A percentile compares a stretch with the other conserved stretches of the same genome.
Conservation (phyloP, 352 stramenopile species). For the Pythium volutum region DNA sequence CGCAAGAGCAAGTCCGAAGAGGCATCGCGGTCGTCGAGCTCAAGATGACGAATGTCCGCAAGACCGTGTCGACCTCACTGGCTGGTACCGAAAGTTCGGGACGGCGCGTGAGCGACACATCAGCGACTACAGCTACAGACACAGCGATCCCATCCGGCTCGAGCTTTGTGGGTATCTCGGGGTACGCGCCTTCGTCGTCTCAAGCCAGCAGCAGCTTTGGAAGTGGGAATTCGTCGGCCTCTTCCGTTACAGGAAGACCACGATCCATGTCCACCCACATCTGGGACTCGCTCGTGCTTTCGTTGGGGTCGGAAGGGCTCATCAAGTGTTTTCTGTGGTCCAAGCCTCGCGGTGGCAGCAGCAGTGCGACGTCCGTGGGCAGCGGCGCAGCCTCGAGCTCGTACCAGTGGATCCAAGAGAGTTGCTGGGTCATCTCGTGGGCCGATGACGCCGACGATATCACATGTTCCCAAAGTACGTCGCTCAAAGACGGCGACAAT, state of each 20-base stretch:
- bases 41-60: conserved; percentile 28
- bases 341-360: conserved; percentile 45
- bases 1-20: conserved; percentile 76
- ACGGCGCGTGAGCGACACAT: conserved; percentile 13
- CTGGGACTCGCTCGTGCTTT: conserved; percentile 77
- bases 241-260: not conserved
- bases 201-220: conserved; percentile 1
- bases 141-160: not conserved
- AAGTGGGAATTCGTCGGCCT: not conserved
- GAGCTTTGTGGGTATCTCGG: conserved; percentile 17
- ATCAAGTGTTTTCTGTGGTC: conserved; percentile 82
- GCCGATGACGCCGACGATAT: conserved; percentile 79
- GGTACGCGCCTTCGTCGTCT: not conserved
- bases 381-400: conserved; percentile 4
- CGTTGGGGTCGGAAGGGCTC: conserved; percentile 68
- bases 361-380: conserved; percentile 16
- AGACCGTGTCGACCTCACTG: conserved; percentile 14
- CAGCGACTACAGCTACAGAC: not conserved
- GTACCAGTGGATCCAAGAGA: conserved; percentile 74
- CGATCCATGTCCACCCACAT: conserved; percentile 10
- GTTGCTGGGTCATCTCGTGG: conserved; percentile 84
- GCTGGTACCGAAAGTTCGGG: conserved; percentile 15
- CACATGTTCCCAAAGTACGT: conserved; percentile 81
- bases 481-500: conserved; percentile 74
- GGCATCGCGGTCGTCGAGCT: conserved; percentile 62